Evolutionary conservation across 257 asterid genomes (phyloP), one percentile per base, ranked within the genome.

Genomic region (Fraxinus excelsior): DNA sequence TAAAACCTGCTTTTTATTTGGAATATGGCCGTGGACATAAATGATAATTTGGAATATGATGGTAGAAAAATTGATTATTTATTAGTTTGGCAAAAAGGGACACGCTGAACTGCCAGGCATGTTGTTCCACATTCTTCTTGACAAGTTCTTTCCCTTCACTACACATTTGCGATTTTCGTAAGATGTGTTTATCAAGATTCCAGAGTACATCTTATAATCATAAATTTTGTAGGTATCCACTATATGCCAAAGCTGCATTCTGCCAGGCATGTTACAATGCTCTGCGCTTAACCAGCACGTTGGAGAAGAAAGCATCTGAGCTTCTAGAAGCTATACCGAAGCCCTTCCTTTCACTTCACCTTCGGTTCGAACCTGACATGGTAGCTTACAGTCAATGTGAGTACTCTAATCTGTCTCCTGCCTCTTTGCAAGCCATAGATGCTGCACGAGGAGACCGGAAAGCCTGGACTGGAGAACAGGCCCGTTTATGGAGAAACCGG

Each of bases 301-400:
- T 93, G 80, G 91, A 90, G 83, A 84, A 86, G 85, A 92, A 96
- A 86, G 96, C 87, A 16, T 42, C 84, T 7, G 89, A 89, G 77
- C 96, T 96, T 85, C 89, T 96, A 75, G 81, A 84, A 83, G 95
- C 97, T 73, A 93, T 96, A 82, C 99, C 99, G n/a, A 96, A 94
- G 82, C 99, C 99, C 78, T 96, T 93, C 87, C 91, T 96, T 46
- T 79, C 98, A 11, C 99, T 96, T 73, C 98, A 96, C 88, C 99
- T 96, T 23, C 96, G 99, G 19, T 96, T 94, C 71, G 99, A 96
- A 85, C 99, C 98, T 0, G 99, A 96, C 91, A 96, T 96, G 99
- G 98, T 92, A 73, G 98, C 96, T 49, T 93, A 96, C 37, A 96
- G 98, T 82, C 99, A 96, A 77, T 96, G 98, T 25, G 86, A 88